Conservation (phyloP, 768 basidiomycete species). For the Xerocomus potaroensis region DNA sequence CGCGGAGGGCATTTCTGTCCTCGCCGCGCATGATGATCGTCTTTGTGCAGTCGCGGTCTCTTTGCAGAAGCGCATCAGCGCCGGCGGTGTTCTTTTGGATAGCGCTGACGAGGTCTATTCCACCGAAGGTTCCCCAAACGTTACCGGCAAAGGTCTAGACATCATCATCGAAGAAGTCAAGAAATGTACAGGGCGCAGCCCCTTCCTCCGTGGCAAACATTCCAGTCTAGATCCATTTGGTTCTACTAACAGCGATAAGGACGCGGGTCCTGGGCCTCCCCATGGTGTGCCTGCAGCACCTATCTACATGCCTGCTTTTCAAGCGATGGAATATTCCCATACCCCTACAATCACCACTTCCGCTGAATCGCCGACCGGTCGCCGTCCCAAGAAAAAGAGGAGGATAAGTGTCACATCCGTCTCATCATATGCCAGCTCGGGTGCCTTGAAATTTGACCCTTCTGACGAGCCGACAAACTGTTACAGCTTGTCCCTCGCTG, state of each 20-base stretch:
- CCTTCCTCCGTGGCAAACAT: conserved; percentile 48
- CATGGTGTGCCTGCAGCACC: conserved; percentile 24
- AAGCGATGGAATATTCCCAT: conserved; percentile 37
- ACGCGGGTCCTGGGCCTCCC: conserved; percentile 27
- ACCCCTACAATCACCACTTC: conserved; percentile 29
- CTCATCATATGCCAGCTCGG: conserved; percentile 31
- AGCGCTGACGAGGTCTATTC: conserved; percentile 22
- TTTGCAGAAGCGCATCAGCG: conserved; percentile 38
- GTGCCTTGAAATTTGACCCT: conserved; percentile 22
- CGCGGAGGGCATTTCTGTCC: conserved; percentile 45
- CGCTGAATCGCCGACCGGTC: conserved; percentile 25
- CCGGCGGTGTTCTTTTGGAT: conserved; percentile 31
- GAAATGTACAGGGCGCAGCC: conserved; percentile 43
- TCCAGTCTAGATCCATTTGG: conserved; percentile 49
- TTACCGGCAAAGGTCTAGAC: conserved; percentile 48
- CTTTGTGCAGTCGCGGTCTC: conserved; percentile 39
- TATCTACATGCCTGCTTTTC: conserved; percentile 39
- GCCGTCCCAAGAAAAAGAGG: conserved; percentile 34
- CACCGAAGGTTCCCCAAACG: conserved; percentile 35
- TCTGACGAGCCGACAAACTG: conserved; percentile 20
- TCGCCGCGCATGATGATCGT: conserved; percentile 38
- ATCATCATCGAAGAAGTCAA: conserved; percentile 47
- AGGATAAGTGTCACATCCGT: conserved; percentile 34
- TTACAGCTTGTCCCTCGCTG: conserved; percentile 21
- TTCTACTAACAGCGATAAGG: conserved; percentile 35